A percentile compares a stretch with the other conserved stretches of the same genome.
Conservation (phyloP, 192 early-diverging fungal species). For the Backusella tuberculispora region DNA sequence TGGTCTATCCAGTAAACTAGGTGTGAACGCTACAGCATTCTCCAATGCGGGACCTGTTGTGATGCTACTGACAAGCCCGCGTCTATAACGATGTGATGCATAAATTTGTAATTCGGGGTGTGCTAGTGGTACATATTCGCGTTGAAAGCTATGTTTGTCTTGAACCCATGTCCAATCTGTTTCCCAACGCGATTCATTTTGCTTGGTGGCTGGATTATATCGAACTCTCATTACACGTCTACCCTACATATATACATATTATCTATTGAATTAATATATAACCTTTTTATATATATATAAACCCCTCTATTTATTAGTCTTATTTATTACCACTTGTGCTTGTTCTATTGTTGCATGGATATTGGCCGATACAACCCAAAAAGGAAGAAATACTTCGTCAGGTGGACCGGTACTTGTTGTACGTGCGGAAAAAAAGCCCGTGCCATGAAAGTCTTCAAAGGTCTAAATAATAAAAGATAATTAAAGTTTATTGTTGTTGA, state of each 20-base stretch:
- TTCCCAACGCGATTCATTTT: slow-evolving; percentile 49
- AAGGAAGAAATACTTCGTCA: slow-evolving; percentile 53
- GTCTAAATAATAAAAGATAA: slow-evolving; percentile 31
- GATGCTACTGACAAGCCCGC: slow-evolving; percentile 53
- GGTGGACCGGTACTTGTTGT: slow-evolving; percentile 39
- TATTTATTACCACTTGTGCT: slow-evolving; percentile 46
- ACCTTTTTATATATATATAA: too few relatives aligned
- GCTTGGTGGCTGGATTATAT: slow-evolving; percentile 47
- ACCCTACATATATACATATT: slow-evolving; percentile 33
- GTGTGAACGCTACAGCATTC: slow-evolving; percentile 37
- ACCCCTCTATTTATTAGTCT: too few relatives aligned
- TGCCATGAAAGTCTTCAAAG: slow-evolving; percentile 54
- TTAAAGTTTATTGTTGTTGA: neutral
- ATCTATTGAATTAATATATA: neutral
- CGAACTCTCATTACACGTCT: slow-evolving; percentile 45
- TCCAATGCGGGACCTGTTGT: slow-evolving; percentile 45
- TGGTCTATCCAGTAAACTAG: slow-evolving; percentile 46
- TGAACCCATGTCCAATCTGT: slow-evolving; percentile 52
- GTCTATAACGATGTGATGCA: slow-evolving; percentile 53
- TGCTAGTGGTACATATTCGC: slow-evolving; percentile 39
- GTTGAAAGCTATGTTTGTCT: slow-evolving; percentile 35
- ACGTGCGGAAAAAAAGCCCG: slow-evolving; percentile 56
- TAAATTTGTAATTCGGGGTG: slow-evolving; percentile 52
- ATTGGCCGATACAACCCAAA: slow-evolving; percentile 55
- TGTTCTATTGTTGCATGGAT: slow-evolving; percentile 47